Conservation (phyloP, 2,329 filamentous ascomycete genomes). For the Colletotrichum godetiae region DNA sequence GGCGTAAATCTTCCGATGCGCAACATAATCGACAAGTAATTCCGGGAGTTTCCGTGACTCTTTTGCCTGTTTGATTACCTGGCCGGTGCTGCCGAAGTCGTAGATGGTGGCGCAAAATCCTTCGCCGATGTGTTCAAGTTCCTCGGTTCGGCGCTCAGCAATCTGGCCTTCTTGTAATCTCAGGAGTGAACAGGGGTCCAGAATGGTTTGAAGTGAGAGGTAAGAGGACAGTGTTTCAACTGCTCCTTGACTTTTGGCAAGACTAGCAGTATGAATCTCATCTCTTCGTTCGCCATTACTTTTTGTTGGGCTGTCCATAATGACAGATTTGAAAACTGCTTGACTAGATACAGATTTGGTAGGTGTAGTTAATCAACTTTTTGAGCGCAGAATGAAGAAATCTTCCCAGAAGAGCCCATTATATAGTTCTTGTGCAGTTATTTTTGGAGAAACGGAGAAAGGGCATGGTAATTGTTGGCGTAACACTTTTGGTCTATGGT, state of each 20-base stretch:
- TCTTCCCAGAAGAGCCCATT: not conserved
- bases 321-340: not conserved
- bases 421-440: not conserved
- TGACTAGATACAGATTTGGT: not conserved
- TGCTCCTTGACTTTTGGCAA: not conserved
- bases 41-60: not conserved
- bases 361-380: not conserved
- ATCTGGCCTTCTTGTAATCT: not conserved
- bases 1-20: not conserved
- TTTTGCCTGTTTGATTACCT: constrained; percentile 8
- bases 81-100: not conserved
- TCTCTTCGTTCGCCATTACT: not conserved
- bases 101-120: not conserved
- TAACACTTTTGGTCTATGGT: too few species aligned
- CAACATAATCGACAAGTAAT: not conserved
- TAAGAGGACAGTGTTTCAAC: not conserved
- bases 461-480: not conserved
- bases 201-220: not conserved
- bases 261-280: not conserved
- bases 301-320: not conserved
- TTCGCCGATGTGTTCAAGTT: not conserved
- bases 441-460: not conserved
- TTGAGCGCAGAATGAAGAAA: too few species aligned
- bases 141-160: not conserved
- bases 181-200: not conserved